These are phyloP conservation scores for Madurella fahalii DNA, from an alignment of 2,329 filamentous ascomycete genomes.

Conservation along the genomic window DNA sequence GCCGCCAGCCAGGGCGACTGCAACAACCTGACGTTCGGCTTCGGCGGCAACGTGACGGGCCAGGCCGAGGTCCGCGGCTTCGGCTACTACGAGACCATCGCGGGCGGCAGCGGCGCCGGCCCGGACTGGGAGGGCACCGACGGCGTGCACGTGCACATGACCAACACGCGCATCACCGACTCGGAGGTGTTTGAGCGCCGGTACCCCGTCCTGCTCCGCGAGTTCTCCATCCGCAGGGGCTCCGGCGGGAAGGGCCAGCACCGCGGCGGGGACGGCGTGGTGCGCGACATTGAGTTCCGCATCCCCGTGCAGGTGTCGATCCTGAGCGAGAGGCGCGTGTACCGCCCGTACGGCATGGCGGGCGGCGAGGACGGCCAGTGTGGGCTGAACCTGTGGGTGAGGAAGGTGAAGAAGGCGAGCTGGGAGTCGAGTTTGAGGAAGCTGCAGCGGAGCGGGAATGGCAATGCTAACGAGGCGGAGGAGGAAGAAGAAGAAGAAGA, in stretches of 20 bases:
- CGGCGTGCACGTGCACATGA: constrained; percentile 82
- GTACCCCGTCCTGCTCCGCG: constrained; percentile 67
- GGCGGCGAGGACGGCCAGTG: constrained; percentile 76
- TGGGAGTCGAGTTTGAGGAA: constrained; percentile 43
- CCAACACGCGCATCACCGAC: constrained; percentile 80
- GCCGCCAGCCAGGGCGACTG: constrained; percentile 76
- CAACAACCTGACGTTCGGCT: constrained; percentile 83
- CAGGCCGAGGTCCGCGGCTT: constrained; percentile 65
- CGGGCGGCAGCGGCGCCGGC: constrained; percentile 71
- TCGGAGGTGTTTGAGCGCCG: constrained; percentile 73
- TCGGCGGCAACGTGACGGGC: constrained; percentile 61
- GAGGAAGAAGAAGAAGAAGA: constrained; percentile 29
- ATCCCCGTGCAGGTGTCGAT: constrained; percentile 76
- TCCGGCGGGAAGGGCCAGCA: constrained; percentile 64
- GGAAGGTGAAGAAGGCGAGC: constrained; percentile 59
- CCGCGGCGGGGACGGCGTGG: constrained; percentile 69
- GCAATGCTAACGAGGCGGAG: constrained; percentile 13
- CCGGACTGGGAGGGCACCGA: constrained; percentile 68
- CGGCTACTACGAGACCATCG: constrained; percentile 84
- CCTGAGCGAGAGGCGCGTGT: constrained; percentile 70
- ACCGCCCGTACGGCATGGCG: constrained; percentile 75
- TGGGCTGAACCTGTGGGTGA: constrained; percentile 84
- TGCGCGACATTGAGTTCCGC: constrained; percentile 77
- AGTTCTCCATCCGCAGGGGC: constrained; percentile 61
- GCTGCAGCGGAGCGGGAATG: constrained; percentile 30